These are phyloP conservation scores for Neurospora hispaniola DNA, from an alignment of 495 filamentous ascomycete species.

Conservation along the genomic window DNA sequence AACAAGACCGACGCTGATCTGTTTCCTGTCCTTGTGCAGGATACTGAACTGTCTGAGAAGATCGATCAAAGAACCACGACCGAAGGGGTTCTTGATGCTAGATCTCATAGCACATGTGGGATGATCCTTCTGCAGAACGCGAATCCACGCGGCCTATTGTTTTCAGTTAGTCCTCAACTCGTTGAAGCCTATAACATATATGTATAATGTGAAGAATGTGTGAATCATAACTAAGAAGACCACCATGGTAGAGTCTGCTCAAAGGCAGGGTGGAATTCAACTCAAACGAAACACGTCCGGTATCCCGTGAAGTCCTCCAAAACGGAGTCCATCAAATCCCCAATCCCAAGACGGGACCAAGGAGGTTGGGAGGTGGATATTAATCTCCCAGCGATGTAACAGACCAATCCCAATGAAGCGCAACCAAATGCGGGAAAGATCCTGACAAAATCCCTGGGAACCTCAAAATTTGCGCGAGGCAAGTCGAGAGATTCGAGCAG, in stretches of 20 bases:
- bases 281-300: conserved; percentile 58
- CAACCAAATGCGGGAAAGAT: conserved; percentile 49
- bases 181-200: not conserved
- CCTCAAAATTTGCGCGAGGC: conserved; percentile 1
- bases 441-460: conserved; percentile 89
- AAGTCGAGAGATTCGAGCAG: conserved; percentile 6
- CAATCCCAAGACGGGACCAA: conserved; percentile 46
- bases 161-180: conserved; percentile 9
- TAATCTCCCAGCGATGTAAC: conserved; percentile 98
- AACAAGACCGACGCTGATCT: conserved; percentile 81
- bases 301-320: conserved; percentile 74
- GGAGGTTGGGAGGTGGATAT: conserved; percentile 49
- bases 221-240: conserved; percentile 98
- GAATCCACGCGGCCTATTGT: conserved; percentile 22
- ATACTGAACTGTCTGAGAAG: conserved; percentile 87
- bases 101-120: conserved; percentile 93
- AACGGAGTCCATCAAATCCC: conserved; percentile 67
- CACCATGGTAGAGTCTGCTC: conserved; percentile 38
- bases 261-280: conserved; percentile 54
- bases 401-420: conserved; percentile 63
- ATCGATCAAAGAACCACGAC: conserved; percentile 47
- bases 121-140: conserved; percentile 48
- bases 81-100: conserved; percentile 84
- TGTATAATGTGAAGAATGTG: conserved; percentile 48
- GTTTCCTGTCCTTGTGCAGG: conserved; percentile 82